Percentiles rank a stretch among this genome's conserved stretches.
phyloP scores from a whole-genome alignment of 2,329 filamentous ascomycete species.

The Colletotrichum brevisporum region DNA sequence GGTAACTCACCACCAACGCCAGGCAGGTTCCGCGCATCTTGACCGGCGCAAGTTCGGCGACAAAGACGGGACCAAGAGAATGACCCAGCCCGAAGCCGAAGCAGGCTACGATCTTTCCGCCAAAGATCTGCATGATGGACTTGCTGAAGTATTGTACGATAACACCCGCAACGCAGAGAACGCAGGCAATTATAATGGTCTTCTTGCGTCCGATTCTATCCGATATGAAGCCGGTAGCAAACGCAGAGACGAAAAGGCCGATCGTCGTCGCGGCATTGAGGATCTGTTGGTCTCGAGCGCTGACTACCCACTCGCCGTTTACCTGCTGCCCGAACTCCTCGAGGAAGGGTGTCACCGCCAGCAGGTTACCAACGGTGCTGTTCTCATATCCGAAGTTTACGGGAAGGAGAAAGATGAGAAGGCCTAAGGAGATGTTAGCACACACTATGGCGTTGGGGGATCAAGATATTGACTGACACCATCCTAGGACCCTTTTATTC shows the following conservation, averaged over 20 bases:
- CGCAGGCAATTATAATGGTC: conserved; percentile 43
- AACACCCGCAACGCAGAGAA: conserved; percentile 43
- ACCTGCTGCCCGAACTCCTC: conserved; percentile 45
- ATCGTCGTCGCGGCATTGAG: conserved; percentile 48
- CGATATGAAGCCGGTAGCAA: conserved; percentile 46
- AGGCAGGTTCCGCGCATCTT: conserved; percentile 49
- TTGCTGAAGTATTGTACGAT: conserved; percentile 45
- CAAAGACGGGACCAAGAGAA: conserved; percentile 50
- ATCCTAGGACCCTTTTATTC: conserved; percentile 27
- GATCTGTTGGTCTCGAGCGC: conserved; percentile 48
- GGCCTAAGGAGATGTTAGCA: conserved; percentile 5
- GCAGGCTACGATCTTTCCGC: conserved; percentile 47
- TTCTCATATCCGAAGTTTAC: conserved; percentile 47
- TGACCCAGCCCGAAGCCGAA: conserved; percentile 50
- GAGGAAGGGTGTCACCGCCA: conserved; percentile 47
- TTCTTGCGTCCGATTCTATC: conserved; percentile 46
- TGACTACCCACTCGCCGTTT: conserved; percentile 41
- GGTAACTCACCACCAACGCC: conserved; percentile 41
- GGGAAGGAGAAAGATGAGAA: conserved; percentile 32
- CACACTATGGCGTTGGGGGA: too few relatives aligned
- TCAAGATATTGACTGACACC: conserved; percentile 24
- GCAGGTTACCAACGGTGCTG: conserved; percentile 48
- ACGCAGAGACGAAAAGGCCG: conserved; percentile 49
- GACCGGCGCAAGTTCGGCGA: conserved; percentile 50
- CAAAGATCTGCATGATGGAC: conserved; percentile 45